phyloP scores from a whole-genome alignment of 345 rosid genomes.

The Gossypium mustelinum region DNA sequence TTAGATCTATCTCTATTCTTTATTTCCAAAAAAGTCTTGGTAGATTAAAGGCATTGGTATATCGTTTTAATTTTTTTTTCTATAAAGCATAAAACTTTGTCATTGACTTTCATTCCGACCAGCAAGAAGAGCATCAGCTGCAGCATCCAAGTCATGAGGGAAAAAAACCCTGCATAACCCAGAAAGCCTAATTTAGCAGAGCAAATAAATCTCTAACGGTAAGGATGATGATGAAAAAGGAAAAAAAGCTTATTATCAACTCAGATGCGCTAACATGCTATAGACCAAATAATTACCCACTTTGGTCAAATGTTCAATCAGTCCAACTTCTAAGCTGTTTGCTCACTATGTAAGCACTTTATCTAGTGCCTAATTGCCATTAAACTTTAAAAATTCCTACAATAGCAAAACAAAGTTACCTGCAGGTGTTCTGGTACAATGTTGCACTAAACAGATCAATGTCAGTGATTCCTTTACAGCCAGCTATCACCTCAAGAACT shows the following conservation, averaged over 20 bases:
- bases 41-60: neutral
- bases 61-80: neutral
- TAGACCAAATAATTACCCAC: neutral
- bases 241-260: neutral
- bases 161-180: conserved; percentile 76
- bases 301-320: neutral
- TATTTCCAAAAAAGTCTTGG: neutral
- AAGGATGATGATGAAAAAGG: neutral
- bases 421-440: conserved; percentile 85
- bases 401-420: conserved; percentile 35
- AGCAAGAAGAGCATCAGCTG: conserved; percentile 69
- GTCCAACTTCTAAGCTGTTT: neutral
- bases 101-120: conserved; percentile 28
- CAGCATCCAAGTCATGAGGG: conserved; percentile 79
- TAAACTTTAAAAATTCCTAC: neutral
- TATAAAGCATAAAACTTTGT: conserved; percentile 5
- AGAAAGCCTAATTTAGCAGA: neutral
- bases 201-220: neutral
- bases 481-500: conserved; percentile 93
- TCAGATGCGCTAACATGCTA: neutral
- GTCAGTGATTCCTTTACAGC: conserved; percentile 70
- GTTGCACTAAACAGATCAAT: conserved; percentile 56
- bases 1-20: too few relatives aligned
- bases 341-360: neutral
- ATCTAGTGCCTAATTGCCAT: neutral